phyloP scores from a whole-genome alignment of 2,329 filamentous ascomycete genomes.

The Lachnellula occidentalis region DNA sequence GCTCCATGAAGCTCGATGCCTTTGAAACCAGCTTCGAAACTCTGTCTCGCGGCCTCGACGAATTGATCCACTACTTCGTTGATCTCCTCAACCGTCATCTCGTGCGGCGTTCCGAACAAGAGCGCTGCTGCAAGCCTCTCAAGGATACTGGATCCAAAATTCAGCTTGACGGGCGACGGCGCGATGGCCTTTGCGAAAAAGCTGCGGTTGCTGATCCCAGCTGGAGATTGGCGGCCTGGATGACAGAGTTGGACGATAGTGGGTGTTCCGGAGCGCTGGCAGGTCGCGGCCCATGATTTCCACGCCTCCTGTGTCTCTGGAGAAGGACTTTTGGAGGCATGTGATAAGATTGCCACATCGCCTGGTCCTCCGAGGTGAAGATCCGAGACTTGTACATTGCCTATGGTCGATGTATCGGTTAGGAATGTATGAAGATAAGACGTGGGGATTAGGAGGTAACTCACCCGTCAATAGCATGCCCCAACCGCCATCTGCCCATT shows the following conservation, averaged over 20 bases:
- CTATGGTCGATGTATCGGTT: too few species aligned
- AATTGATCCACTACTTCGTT: conserved; percentile 29
- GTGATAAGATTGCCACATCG: too few species aligned
- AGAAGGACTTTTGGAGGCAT: too few species aligned
- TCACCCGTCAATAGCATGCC: too few species aligned
- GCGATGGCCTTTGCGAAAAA: conserved; percentile 35
- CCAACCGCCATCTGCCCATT: too few species aligned
- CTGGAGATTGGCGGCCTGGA: conserved; percentile 40
- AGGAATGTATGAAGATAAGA: too few species aligned
- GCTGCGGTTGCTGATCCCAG: conserved; percentile 34
- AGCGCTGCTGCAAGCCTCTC: conserved; percentile 26
- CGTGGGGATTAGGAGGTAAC: too few species aligned
- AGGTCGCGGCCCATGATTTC: conserved; percentile 31
- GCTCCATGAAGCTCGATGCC: conserved; percentile 48
- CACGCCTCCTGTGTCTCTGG: conserved; percentile 21
- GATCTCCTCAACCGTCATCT: conserved; percentile 51
- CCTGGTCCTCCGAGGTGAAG: too few species aligned
- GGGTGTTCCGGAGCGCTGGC: conserved; percentile 30
- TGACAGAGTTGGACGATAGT: conserved; percentile 41
- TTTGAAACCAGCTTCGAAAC: conserved; percentile 44
- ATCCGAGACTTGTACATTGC: too few species aligned
- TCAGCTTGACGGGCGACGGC: conserved; percentile 39
- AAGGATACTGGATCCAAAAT: conserved; percentile 36
- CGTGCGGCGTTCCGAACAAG: conserved; percentile 49
- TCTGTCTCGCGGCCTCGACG: conserved; percentile 40